A percentile compares a stretch with the other conserved stretches of the same genome.
Conservation (phyloP, 2,329 filamentous ascomycete genomes). For the Stachybotrys chlorohalonatus region DNA sequence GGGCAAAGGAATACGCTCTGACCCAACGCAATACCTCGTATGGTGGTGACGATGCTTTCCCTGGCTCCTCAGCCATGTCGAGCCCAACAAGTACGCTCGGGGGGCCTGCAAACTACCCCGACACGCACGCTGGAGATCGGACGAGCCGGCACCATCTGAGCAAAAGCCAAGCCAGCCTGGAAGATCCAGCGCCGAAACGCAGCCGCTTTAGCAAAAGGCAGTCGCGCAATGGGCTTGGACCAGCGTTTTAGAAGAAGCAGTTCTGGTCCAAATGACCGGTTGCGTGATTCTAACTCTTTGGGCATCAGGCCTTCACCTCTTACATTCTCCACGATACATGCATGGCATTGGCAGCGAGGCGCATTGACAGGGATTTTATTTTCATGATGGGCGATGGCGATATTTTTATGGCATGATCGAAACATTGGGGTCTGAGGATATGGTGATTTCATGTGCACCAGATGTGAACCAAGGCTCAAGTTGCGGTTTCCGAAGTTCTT, state of each 20-base stretch:
- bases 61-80: slow-evolving; percentile 61
- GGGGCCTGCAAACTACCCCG: slow-evolving; percentile 42
- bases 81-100: slow-evolving; percentile 70
- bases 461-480: not conserved
- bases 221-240: slow-evolving; percentile 87
- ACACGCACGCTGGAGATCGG: slow-evolving; percentile 42
- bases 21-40: slow-evolving; percentile 64
- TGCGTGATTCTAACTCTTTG: slow-evolving; percentile 1
- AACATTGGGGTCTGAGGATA: not conserved
- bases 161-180: slow-evolving; percentile 48
- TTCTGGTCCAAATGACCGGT: not conserved
- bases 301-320: slow-evolving; percentile 12
- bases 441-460: not conserved
- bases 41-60: slow-evolving; percentile 56
- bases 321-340: slow-evolving; percentile 15
- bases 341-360: slow-evolving; percentile 24
- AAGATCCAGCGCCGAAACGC: slow-evolving; percentile 43
- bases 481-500: not conserved
- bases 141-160: slow-evolving; percentile 47
- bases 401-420: not conserved
- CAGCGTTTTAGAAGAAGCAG: slow-evolving; percentile 56
- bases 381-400: slow-evolving; percentile 6
- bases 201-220: slow-evolving; percentile 84
- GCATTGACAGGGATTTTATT: slow-evolving; percentile 18
- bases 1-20: slow-evolving; percentile 74